phyloP scores from a whole-genome alignment of 305 asterid genomes.

The Fraxinus floribunda region DNA sequence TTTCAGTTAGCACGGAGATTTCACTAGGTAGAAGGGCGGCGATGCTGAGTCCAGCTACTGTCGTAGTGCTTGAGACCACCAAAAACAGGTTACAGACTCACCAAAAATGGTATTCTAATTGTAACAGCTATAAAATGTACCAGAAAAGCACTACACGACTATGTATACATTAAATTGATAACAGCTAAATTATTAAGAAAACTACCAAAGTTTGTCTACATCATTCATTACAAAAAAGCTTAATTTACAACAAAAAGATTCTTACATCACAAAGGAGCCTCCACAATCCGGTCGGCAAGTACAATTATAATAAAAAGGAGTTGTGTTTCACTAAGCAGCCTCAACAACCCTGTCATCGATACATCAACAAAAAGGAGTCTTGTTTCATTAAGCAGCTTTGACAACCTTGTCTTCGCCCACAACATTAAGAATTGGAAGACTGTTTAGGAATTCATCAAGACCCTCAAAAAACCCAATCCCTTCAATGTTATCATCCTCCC shows the following conservation, averaged over 20 bases:
- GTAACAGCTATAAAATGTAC: neutral
- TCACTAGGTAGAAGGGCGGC: neutral
- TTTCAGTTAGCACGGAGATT: neutral
- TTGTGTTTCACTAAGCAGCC: slow-evolving; percentile 10
- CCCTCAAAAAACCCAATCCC: slow-evolving; percentile 77
- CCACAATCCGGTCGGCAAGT: neutral
- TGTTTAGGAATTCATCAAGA: slow-evolving; percentile 71
- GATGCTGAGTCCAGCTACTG: neutral
- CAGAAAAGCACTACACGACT: neutral
- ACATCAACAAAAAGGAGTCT: slow-evolving; percentile 22
- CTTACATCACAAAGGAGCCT: neutral
- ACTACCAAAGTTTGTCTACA: slow-evolving; percentile 26
- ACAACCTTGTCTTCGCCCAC: slow-evolving; percentile 57
- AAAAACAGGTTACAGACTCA: neutral
- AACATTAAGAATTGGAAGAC: slow-evolving; percentile 59
- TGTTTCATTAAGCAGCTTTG: slow-evolving; percentile 49
- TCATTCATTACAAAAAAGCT: slow-evolving; percentile 27
- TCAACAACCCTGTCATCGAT: neutral
- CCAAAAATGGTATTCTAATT: neutral
- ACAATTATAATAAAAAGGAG: slow-evolving; percentile 6
- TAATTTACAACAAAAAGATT: slow-evolving; percentile 2
- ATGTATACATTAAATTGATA: neutral
- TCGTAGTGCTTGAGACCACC: neutral
- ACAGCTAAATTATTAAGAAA: slow-evolving; percentile 11
- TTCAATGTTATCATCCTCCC: slow-evolving; percentile 61